A percentile compares a stretch with the other conserved stretches of the same genome.
phyloP scores from a whole-genome alignment of 2,329 filamentous ascomycete species.

The Ophiostoma australiae region DNA sequence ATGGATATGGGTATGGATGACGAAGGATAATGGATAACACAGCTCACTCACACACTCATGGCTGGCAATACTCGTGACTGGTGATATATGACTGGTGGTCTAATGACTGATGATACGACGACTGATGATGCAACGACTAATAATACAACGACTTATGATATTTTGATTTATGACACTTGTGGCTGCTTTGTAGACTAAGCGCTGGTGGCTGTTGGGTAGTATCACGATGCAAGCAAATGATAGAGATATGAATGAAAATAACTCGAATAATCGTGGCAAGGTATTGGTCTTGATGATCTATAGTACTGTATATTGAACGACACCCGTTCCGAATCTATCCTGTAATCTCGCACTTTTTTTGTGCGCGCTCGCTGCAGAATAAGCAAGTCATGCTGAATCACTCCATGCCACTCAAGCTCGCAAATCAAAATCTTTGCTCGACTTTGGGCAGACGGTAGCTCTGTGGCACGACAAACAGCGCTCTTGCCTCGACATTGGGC shows the following conservation, averaged over 20 bases:
- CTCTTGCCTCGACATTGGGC: slow-evolving; percentile 54
- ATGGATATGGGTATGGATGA: neutral
- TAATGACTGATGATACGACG: too few species aligned
- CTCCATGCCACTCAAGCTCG: neutral
- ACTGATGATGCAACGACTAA: too few species aligned
- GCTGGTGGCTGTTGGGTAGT: too few species aligned
- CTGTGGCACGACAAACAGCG: slow-evolving; percentile 55
- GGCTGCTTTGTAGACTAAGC: too few species aligned
- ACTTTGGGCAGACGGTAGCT: slow-evolving; percentile 35
- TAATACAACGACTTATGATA: too few species aligned
- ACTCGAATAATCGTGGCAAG: neutral
- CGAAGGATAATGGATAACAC: neutral
- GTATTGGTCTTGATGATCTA: too few species aligned
- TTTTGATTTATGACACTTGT: neutral
- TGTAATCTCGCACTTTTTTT: neutral
- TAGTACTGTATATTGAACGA: neutral
- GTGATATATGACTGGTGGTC: too few species aligned
- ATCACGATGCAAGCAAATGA: too few species aligned
- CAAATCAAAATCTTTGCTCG: slow-evolving; percentile 24
- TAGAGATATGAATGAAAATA: neutral
- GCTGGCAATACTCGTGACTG: too few species aligned
- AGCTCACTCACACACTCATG: neutral
- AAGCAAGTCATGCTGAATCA: neutral
- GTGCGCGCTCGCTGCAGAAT: neutral
- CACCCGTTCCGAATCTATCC: neutral